These are phyloP conservation scores for Nothophaeocryptopus gaeumannii DNA, from an alignment of 2,329 filamentous ascomycete species.

Conservation along the genomic window DNA sequence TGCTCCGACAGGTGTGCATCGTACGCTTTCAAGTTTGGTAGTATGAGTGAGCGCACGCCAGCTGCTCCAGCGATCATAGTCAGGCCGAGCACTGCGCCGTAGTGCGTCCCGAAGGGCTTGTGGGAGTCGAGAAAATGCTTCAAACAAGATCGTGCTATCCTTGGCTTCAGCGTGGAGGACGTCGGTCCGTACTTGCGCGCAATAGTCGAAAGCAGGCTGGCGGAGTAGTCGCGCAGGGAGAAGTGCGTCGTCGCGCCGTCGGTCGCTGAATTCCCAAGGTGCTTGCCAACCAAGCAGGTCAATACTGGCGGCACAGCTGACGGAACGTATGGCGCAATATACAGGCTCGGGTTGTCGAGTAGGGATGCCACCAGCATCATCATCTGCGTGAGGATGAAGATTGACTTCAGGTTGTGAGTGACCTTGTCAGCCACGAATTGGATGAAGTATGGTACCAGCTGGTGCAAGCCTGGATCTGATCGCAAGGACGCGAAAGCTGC, in stretches of 20 bases:
- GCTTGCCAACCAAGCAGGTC: constrained; percentile 83
- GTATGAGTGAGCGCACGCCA: constrained; percentile 60
- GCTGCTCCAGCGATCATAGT: constrained; percentile 70
- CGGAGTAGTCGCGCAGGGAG: constrained; percentile 77
- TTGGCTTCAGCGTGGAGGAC: constrained; percentile 78
- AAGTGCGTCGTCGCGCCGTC: constrained; percentile 63
- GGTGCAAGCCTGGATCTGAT: constrained; percentile 88
- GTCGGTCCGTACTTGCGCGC: constrained; percentile 76
- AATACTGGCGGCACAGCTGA: constrained; percentile 80
- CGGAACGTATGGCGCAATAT: constrained; percentile 66
- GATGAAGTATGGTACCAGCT: constrained; percentile 93
- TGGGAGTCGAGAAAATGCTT: constrained; percentile 87
- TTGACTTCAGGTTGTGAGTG: constrained; percentile 85
- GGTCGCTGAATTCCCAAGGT: constrained; percentile 59
- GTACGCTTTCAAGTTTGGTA: constrained; percentile 65
- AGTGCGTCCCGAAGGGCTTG: constrained; percentile 79
- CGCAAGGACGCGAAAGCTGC: constrained; percentile 82
- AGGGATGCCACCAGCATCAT: constrained; percentile 85
- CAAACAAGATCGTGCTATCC: constrained; percentile 87
- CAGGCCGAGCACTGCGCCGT: constrained; percentile 80
- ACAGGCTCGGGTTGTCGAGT: constrained; percentile 77
- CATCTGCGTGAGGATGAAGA: constrained; percentile 85
- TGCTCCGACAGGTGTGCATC: constrained; percentile 59
- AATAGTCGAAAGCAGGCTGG: constrained; percentile 75
- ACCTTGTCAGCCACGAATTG: constrained; percentile 95